A percentile compares a stretch with the other conserved stretches of the same genome.
Conservation (phyloP, 805 yeast species). For the Cyberlindnera maritima region DNA sequence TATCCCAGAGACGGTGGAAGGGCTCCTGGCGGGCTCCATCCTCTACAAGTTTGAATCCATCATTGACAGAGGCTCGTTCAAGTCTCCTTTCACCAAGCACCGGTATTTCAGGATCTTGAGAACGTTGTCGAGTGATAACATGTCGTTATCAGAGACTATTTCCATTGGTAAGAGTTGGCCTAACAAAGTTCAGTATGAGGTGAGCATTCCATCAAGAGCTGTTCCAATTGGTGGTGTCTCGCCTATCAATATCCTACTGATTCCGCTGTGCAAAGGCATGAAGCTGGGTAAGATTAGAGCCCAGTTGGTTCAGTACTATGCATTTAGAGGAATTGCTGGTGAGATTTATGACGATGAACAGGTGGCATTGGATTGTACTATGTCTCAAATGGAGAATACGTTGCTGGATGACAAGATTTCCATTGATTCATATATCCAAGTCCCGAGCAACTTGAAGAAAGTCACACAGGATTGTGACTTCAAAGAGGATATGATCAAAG, state of each 20-base stretch:
- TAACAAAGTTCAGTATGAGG: constrained; percentile 78
- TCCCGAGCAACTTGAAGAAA: constrained; percentile 69
- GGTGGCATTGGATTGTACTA: constrained; percentile 47
- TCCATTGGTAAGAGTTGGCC: constrained; percentile 94
- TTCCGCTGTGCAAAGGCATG: constrained; percentile 79
- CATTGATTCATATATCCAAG: constrained; percentile 50
- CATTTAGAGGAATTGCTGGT: constrained; percentile 53
- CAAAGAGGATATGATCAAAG: constrained; percentile 57
- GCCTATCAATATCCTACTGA: constrained; percentile 64
- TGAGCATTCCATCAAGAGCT: constrained; percentile 82
- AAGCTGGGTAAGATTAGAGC: constrained; percentile 65
- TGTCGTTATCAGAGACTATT: constrained; percentile 73
- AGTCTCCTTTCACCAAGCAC: constrained; percentile 44
- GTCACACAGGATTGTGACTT: constrained; percentile 84
- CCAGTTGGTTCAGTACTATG: constrained; percentile 62
- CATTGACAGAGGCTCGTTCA: constrained; percentile 63
- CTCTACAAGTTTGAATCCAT: constrained; percentile 70
- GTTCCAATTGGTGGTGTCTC: constrained; percentile 79
- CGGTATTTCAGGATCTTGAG: constrained; percentile 74
- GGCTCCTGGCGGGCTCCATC: constrained; percentile 74
- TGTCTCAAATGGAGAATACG: constrained; percentile 44
- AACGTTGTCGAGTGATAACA: constrained; percentile 76
- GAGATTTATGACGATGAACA: constrained; percentile 61
- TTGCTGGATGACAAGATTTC: constrained; percentile 56
- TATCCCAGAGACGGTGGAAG: constrained; percentile 81